Conservation (phyloP, 1,284 basidiomycete genomes). For the Tremellales sp. region DNA sequence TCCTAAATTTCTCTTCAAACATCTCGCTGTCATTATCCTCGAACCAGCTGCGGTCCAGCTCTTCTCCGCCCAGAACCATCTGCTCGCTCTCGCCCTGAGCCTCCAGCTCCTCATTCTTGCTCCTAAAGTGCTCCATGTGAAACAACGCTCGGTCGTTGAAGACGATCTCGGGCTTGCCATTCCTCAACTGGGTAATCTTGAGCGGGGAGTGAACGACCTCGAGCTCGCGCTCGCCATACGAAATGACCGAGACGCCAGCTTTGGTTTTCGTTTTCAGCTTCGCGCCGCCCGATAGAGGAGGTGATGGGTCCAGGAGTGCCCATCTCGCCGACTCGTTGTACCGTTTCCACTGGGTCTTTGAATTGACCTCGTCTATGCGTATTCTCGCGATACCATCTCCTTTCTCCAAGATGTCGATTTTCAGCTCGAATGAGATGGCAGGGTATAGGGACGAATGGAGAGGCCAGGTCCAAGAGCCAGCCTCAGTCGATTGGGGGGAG, state of each 20-base stretch:
- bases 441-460: constrained; percentile 78
- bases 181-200: constrained; percentile 64
- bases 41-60: constrained; percentile 67
- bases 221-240: constrained; percentile 42
- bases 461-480: constrained; percentile 54
- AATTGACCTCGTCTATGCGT: constrained; percentile 76
- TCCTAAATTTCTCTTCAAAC: constrained; percentile 85
- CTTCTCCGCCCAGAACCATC: constrained; percentile 46
- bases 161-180: constrained; percentile 76
- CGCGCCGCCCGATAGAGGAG: constrained; percentile 56
- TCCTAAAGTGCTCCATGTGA: constrained; percentile 96
- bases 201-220: constrained; percentile 72
- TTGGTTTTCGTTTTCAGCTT: constrained; percentile 48
- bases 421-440: constrained; percentile 70
- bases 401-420: constrained; percentile 67
- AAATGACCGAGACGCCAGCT: constrained; percentile 46
- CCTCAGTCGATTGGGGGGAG: constrained; percentile 22
- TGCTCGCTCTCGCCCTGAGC: constrained; percentile 41
- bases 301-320: constrained; percentile 67
- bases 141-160: constrained; percentile 86
- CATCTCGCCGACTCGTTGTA: constrained; percentile 87
- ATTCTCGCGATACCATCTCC: constrained; percentile 76
- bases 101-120: constrained; percentile 54
- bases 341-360: constrained; percentile 60
- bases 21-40: constrained; percentile 74